phyloP scores from a whole-genome alignment of 1,284 basidiomycete species.

The Cryptococcus sp. region DNA sequence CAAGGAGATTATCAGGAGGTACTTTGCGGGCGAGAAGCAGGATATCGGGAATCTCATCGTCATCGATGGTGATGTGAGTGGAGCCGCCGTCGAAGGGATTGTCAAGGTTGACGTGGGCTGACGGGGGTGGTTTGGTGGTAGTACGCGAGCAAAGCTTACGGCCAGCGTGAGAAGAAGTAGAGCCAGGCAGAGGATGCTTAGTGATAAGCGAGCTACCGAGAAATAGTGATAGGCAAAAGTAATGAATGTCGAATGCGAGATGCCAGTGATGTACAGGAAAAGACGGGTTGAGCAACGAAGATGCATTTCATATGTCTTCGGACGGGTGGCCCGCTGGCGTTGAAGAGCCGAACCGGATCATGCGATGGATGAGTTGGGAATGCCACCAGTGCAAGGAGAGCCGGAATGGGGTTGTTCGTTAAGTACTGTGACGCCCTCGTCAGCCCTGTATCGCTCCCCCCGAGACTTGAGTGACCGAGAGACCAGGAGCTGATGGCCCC shows the following conservation, averaged over 20 bases:
- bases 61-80: constrained; percentile 53
- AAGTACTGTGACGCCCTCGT: no score
- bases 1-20: constrained; percentile 75
- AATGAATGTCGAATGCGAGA: background rate
- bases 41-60: constrained; percentile 79
- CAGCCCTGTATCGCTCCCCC: no score
- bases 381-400: no score
- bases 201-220: background rate
- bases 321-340: no score
- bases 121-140: constrained; percentile 4
- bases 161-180: constrained; percentile 29
- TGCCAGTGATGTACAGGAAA: background rate
- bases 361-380: no score
- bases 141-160: constrained; percentile 51
- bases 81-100: background rate
- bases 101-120: background rate
- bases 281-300: no score
- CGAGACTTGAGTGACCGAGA: no score
- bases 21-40: constrained; percentile 65
- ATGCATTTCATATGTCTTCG: no score
- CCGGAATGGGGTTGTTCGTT: no score
- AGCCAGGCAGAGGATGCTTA: constrained; percentile 13
- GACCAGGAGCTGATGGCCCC: no score
- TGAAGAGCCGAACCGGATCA: no score
- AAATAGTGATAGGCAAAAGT: background rate